Evolutionary conservation across 257 asterid genomes (phyloP).

Genomic region (Gardenia jasminoides): DNA sequence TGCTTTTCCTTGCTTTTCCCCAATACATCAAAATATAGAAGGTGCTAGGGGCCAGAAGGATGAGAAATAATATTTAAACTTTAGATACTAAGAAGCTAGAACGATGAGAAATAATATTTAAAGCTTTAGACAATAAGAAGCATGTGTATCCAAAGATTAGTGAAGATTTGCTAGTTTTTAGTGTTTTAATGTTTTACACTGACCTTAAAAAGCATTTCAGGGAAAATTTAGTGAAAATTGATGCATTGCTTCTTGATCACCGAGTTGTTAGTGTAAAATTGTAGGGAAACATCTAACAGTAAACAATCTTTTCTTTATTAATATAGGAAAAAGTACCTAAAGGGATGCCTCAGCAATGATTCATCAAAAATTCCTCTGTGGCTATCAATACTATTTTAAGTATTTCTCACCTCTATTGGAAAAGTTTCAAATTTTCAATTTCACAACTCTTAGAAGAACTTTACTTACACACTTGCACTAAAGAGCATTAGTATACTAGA

Average conservation of each 20-base stretch:
- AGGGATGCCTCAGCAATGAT: slow-evolving; percentile 12
- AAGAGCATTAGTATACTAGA: neutral
- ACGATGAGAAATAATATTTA: too few relatives aligned
- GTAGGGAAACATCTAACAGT: neutral
- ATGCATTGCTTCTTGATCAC: neutral
- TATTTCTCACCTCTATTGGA: slow-evolving; percentile 30
- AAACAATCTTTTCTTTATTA: slow-evolving; percentile 19
- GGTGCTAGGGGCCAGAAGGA: neutral
- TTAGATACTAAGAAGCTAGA: too few relatives aligned
- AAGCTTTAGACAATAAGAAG: too few relatives aligned
- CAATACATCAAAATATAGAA: neutral
- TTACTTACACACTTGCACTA: neutral
- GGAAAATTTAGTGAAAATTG: too few relatives aligned
- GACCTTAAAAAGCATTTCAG: neutral
- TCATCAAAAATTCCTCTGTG: slow-evolving; percentile 18
- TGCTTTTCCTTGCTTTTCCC: neutral
- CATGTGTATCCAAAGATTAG: too few relatives aligned
- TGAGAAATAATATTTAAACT: neutral
- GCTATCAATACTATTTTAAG: slow-evolving; percentile 12
- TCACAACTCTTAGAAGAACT: neutral
- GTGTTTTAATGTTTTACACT: too few relatives aligned
- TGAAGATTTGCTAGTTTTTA: too few relatives aligned
- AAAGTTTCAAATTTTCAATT: neutral
- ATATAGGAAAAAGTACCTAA: slow-evolving; percentile 14
- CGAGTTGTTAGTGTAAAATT: neutral